phyloP scores from a whole-genome alignment of 2,329 filamentous ascomycete genomes.

The Ustulina deusta region DNA sequence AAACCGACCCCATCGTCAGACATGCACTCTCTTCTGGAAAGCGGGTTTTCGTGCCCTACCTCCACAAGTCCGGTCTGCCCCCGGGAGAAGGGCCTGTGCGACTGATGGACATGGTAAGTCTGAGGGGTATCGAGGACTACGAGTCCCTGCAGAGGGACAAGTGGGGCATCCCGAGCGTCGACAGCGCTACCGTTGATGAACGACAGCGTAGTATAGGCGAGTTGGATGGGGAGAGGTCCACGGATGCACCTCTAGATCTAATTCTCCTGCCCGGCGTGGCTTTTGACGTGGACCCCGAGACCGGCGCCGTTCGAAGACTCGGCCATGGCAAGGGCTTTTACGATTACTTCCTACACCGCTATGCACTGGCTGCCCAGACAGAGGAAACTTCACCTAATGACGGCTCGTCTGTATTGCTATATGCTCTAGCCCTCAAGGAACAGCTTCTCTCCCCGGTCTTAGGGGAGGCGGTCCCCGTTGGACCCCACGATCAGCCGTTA shows the following conservation, averaged over 20 bases:
- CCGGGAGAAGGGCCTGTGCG: constrained; percentile 66
- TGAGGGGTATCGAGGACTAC: constrained; percentile 81
- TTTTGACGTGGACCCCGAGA: constrained; percentile 74
- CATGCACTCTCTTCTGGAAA: constrained; percentile 84
- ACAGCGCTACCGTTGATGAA: constrained; percentile 70
- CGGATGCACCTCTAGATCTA: constrained; percentile 75
- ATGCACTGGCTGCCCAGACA: constrained; percentile 59
- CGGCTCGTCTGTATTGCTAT: constrained; percentile 62
- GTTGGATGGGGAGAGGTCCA: constrained; percentile 58
- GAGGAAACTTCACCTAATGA: constrained; percentile 51
- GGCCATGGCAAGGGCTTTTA: constrained; percentile 98
- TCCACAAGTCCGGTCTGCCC: constrained; percentile 71
- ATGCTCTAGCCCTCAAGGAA: constrained; percentile 86
- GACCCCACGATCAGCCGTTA: constrained; percentile 80
- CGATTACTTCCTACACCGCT: constrained; percentile 88
- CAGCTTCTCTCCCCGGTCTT: constrained; percentile 75
- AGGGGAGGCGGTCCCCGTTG: constrained; percentile 76
- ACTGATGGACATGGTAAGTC: constrained; percentile 94
- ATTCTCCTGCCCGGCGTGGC: constrained; percentile 94
- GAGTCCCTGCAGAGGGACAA: constrained; percentile 79
- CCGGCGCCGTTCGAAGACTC: constrained; percentile 74
- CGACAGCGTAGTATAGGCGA: constrained; percentile 81
- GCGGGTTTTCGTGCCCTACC: constrained; percentile 90
- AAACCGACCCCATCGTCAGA: constrained; percentile 83
- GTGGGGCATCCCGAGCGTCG: constrained; percentile 95